phyloP scores from a whole-genome alignment of 306 rosid genomes.

The Echinosophora koreensis region DNA sequence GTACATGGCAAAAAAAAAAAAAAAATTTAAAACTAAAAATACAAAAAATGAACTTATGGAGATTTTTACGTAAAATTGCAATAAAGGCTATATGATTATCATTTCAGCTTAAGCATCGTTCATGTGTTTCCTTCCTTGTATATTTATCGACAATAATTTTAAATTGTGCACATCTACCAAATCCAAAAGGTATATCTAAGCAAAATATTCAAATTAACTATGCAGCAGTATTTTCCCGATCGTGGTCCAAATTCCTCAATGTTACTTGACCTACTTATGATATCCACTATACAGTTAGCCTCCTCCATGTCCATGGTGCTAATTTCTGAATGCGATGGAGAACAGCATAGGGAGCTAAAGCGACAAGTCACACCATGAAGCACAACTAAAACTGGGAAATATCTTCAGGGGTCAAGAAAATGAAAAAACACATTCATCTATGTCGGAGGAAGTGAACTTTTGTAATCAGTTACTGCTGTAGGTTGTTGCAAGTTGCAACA shows the following conservation, averaged over 20 bases:
- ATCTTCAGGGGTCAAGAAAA: neutral
- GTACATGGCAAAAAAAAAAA: neutral
- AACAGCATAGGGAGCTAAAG: constrained; percentile 11
- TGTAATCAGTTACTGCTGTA: neutral
- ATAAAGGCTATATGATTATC: neutral
- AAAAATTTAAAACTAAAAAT: neutral
- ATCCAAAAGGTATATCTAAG: neutral
- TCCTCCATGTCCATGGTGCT: constrained; percentile 1
- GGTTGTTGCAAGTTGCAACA: neutral
- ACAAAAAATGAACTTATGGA: neutral
- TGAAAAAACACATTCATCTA: neutral
- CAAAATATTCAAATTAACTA: constrained; percentile 1
- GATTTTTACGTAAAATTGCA: neutral
- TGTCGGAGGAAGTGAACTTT: neutral
- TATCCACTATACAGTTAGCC: neutral
- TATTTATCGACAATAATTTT: constrained; percentile 2
- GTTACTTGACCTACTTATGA: neutral
- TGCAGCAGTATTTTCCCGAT: neutral
- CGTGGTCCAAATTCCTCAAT: constrained; percentile 2
- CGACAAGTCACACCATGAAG: neutral
- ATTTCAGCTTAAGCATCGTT: constrained; percentile 15
- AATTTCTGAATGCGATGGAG: neutral
- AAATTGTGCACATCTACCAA: neutral
- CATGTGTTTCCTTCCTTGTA: constrained; percentile 6
- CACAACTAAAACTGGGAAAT: constrained; percentile 1